Conservation (phyloP, 2,329 filamentous ascomycete species). For the Colletotrichum higginsianum region DNA sequence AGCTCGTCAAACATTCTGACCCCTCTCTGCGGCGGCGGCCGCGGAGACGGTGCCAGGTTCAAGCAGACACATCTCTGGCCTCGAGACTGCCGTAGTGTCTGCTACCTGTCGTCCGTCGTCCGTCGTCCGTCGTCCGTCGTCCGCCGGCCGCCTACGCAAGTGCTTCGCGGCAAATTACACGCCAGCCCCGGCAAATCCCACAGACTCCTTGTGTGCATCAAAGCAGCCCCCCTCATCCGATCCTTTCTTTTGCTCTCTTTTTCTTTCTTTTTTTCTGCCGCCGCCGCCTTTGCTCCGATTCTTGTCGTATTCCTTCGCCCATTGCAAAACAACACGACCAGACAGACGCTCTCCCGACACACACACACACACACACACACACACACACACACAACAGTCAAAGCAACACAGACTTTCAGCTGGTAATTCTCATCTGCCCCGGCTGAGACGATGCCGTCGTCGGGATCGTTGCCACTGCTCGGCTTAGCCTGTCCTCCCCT, state of each 20-base stretch:
- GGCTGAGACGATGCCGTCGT: conserved; percentile 30
- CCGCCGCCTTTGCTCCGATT: not conserved
- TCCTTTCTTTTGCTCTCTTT: not conserved
- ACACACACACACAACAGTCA: not conserved
- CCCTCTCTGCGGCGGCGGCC: not conserved
- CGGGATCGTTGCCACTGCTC: conserved; percentile 20
- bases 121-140: not conserved
- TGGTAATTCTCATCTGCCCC: conserved; percentile 11
- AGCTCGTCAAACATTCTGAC: conserved; percentile 1
- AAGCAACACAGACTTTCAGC: conserved; percentile 30
- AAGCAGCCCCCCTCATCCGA: not conserved
- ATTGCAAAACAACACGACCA: not conserved
- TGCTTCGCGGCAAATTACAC: conserved; percentile 26
- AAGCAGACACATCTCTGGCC: not conserved
- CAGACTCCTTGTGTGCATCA: not conserved
- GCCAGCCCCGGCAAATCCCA: conserved; percentile 11
- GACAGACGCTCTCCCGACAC: not conserved
- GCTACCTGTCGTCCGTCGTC: not conserved
- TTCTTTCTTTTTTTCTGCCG: not conserved
- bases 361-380: not conserved
- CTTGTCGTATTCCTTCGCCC: conserved; percentile 8
- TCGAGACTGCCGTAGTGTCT: not conserved
- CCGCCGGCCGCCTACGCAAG: conserved; percentile 7
- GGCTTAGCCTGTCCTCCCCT: conserved; percentile 7
- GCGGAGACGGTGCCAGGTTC: too few relatives aligned